Base-by-base conservation (phyloP, 108 stramenopile genomes). In the Stephanodiscus triporus region DNA sequence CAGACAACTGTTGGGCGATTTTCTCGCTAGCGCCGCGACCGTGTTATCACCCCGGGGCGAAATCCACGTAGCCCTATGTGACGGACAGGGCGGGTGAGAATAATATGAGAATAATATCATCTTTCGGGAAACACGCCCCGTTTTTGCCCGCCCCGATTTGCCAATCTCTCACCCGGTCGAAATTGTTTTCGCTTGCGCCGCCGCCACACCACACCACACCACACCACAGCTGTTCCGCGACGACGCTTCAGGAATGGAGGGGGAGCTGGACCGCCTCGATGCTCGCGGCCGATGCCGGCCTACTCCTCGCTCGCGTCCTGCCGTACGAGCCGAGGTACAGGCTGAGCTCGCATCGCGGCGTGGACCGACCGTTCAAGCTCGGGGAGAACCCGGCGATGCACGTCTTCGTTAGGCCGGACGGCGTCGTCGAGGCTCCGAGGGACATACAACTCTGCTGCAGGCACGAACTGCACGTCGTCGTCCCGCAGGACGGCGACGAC, bases 321-420 rank as follows among this genome's bases (percentile, higher is more conserved):
- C 80, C 79, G n/a, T 94, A 76, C 66, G 76, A 80, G 6, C 82
- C 72, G 47, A 51, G 63, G 47, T 91, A 93, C 59, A 74, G 66
- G 34, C 76, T 88, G 0, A 84, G 84, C 57, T 91, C 90, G 45
- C 85, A 94, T 76, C 84, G 93, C 48, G 93, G 90, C 30, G 85
- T 85, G 11, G 93, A 94, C 59, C 80, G 89, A 17, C 83, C 87
- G 0, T 92, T 92, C 61, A 72, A 58, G n/a, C 58, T 89, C 0
- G 87, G 89, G 23, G 63, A 73, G 8, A 59, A 77, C 17, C 88
- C 88, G 19, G 75, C 78, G 49, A 81, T 79, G 62, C 90, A 91
- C 61, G 61, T 81, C 2, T 91, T 94, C 78, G 45, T 64, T 14
- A 78, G 70, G 32, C 77, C 81, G 13, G 45, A 73, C 73, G 64